Conservation (phyloP, 768 basidiomycete genomes). For the Suillus occidentalis region DNA sequence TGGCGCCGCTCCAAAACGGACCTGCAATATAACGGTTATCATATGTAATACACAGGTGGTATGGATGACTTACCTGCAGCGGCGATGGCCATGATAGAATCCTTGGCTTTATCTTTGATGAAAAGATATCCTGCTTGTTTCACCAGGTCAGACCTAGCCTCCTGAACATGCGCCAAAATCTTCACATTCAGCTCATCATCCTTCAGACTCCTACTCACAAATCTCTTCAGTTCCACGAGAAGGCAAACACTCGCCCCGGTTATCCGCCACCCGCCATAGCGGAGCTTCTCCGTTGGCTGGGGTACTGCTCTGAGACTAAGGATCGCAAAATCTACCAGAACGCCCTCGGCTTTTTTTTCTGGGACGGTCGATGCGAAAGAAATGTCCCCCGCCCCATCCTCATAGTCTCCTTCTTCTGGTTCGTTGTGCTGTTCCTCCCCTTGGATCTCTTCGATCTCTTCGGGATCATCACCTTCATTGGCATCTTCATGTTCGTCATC, state of each 20-base stretch:
- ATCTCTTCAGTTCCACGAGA: not conserved
- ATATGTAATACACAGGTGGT: not conserved
- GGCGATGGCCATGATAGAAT: slow-evolving; percentile 4
- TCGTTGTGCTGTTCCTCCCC: not conserved
- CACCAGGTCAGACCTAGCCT: not conserved
- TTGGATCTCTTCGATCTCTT: not conserved
- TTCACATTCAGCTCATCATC: not conserved
- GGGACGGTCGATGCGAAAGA: not conserved
- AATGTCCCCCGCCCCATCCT: not conserved
- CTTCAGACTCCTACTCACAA: not conserved
- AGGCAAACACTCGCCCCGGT: not conserved
- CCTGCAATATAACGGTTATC: not conserved
- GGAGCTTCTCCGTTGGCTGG: not conserved
- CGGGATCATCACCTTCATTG: not conserved
- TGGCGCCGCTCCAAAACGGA: slow-evolving; percentile 1
- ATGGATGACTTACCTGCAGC: not conserved
- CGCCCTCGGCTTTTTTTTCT: not conserved
- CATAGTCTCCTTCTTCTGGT: not conserved
- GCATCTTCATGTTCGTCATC: not conserved
- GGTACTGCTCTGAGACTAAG: not conserved
- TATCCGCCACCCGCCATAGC: not conserved
- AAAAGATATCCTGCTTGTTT: not conserved
- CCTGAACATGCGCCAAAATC: not conserved
- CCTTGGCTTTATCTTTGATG: not conserved
- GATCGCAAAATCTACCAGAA: not conserved